A percentile compares a stretch with the other conserved stretches of the same genome.
These are phyloP conservation scores for Botrytis fragariae DNA, from an alignment of 2,329 filamentous ascomycete species.

Conservation along the genomic window DNA sequence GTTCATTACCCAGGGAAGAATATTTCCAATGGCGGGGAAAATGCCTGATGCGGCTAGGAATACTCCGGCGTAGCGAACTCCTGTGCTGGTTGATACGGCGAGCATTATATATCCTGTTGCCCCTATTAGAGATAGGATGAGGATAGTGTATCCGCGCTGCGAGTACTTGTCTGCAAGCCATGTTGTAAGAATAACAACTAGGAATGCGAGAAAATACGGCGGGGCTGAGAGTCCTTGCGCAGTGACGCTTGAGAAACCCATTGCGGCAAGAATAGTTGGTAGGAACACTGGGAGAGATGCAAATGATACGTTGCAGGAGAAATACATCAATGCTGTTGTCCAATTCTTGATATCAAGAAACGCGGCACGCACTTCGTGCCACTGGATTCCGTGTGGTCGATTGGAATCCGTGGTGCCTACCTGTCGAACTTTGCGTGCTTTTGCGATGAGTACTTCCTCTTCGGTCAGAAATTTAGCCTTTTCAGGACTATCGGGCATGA, in stretches of 20 bases:
- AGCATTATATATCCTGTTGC: constrained; percentile 65
- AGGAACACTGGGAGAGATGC: constrained; percentile 64
- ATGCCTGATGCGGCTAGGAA: constrained; percentile 59
- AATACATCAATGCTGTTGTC: constrained; percentile 49
- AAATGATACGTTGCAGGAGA: constrained; percentile 63
- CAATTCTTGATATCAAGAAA: constrained; percentile 46
- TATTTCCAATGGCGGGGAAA: constrained; percentile 67
- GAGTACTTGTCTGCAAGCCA: constrained; percentile 65
- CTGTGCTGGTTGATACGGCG: constrained; percentile 45
- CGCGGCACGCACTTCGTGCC: constrained; percentile 47
- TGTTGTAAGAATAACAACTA: constrained; percentile 59
- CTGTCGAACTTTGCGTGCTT: constrained; percentile 51
- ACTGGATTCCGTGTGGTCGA: constrained; percentile 47
- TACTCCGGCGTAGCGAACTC: constrained; percentile 48
- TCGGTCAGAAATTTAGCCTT: constrained; percentile 50
- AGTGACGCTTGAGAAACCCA: constrained; percentile 65
- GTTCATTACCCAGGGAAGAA: constrained; percentile 68
- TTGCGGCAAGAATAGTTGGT: constrained; percentile 60
- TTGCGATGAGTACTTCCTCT: constrained; percentile 50
- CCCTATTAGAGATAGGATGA: constrained; percentile 54
- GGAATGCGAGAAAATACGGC: constrained; percentile 65
- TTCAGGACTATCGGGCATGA: constrained; percentile 51
- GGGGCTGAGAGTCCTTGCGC: constrained; percentile 72
- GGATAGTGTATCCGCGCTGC: constrained; percentile 62
- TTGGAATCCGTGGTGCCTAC: constrained; percentile 49